phyloP scores from a whole-genome alignment of 768 basidiomycete genomes.

The Lactarius evosmus region DNA sequence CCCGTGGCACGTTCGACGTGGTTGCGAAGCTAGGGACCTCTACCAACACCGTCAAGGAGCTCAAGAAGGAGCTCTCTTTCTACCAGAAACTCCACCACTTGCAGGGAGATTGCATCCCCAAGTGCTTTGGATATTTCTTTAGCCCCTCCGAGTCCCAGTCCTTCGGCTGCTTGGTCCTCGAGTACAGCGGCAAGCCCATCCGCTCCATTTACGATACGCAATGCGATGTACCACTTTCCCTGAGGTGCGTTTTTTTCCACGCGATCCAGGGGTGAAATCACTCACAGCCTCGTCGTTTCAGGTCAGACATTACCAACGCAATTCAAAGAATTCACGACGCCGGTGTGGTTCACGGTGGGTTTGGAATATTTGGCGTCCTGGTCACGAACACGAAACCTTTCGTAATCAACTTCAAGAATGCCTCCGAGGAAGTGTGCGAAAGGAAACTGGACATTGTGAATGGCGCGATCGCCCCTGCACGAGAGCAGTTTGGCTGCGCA shows the following conservation, averaged over 20 bases:
- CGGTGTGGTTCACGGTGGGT: constrained; percentile 12
- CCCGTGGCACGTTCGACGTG: constrained; percentile 12
- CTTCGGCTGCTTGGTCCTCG: constrained; percentile 14
- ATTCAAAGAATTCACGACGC: constrained; percentile 12
- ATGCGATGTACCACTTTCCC: neutral
- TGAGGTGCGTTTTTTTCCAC: neutral
- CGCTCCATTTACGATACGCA: constrained; percentile 15
- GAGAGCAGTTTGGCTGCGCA: constrained; percentile 16
- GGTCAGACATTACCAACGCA: neutral
- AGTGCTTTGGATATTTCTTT: constrained; percentile 18
- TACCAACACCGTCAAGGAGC: neutral
- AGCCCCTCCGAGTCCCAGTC: constrained; percentile 2
- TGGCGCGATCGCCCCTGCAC: constrained; percentile 8
- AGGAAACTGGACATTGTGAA: constrained; percentile 10
- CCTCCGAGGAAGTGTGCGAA: constrained; percentile 10
- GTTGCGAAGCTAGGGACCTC: constrained; percentile 15
- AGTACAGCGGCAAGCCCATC: constrained; percentile 17
- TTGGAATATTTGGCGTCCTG: neutral
- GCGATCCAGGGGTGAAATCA: neutral
- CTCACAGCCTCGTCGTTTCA: neutral
- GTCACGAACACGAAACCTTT: constrained; percentile 7
- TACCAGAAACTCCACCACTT: constrained; percentile 10
- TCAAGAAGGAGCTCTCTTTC: constrained; percentile 12
- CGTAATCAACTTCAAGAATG: constrained; percentile 18
- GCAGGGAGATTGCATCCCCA: constrained; percentile 15